Base-by-base conservation (phyloP, 31 red algal genomes). In the Odonthalia washingtoniensis region DNA sequence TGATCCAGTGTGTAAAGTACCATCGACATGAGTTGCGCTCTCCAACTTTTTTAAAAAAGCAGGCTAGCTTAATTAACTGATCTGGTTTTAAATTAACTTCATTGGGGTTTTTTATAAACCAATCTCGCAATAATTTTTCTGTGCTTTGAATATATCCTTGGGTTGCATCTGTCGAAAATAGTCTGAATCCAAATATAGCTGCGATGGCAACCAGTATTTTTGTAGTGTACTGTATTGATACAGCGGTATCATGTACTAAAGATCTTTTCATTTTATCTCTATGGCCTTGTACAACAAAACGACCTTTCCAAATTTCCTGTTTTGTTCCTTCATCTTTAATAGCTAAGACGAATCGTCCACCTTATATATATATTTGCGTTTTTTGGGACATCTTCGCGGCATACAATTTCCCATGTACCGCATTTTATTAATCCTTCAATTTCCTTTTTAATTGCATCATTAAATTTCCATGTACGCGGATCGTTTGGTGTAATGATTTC, bases 301-400 rank as follows among this genome's bases (percentile, higher is more conserved):
- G 80, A 1, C 80, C 88, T 41, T 91, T 91, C 66, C 64, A 82
- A n/a, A 62, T 3, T 46, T 78, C 69, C 21, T 83, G 40, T 4
- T 75, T 36, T 1, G 70, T 91, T 35, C 69, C 88, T 1, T 43
- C 57, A 41, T 84, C 28, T 44, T 90, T 84, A 0, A 91, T 77
- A 17, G 35, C 27, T 2, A 91, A 39, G 6, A 64, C 79, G 36
- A 84, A 84, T 2, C 88, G 35, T n/a, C 65, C 38, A 24, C 61
- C 62, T 12, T 84, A 27, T 27, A 84, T 77, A 40, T 84, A 78
- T 5, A 45, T n/a, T n/a, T n/a, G n/a, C n/a, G 36, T 73, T 60
- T 1, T 2, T 6, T 2, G 77, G 76, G 4, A 89, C 24, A 27
- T 89, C 86, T 12, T 82, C 68, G n/a, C 52, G 0, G 31, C 26